Base-by-base conservation (phyloP, 208 protist species). In the Phytomonas sp. region DNA sequence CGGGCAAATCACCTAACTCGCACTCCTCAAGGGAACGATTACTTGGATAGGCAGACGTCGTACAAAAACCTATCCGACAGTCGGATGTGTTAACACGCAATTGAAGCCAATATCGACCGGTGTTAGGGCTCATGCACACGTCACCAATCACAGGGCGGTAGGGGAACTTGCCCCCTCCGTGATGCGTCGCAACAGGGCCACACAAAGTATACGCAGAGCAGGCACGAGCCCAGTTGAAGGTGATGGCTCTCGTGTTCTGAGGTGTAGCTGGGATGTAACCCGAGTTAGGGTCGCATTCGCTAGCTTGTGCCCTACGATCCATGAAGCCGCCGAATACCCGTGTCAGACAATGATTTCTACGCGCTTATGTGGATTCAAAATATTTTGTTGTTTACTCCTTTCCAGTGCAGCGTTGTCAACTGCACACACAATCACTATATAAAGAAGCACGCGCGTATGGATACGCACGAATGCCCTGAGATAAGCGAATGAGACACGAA, bases 31-130 rank as follows among this genome's bases (percentile, higher is more conserved):
- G 53, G 37, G 78, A 72, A 23, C 11, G 29, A 51, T 85, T 72
- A 20, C 29, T 71, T 28, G 66, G 71, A 70, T 89, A 95, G 28
- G 85, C 78, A 60, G 69, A 61, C 4, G 30, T 36, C 11, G 77
- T 87, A 69, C 83, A 88, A 29, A 96, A 67, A 36, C 89, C 89
- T 13, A 95, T 63, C n/a, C 84, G 84, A 60, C 82, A 85, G 68
- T 84, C 90, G 53, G 86, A 83, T 15, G 75, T 81, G 76, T 94
- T 95, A 59, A 93, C 77, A 46, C 72, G 69, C 60, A 93, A 81
- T 67, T 94, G 85, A 75, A 88, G 94, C 66, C 82, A 93, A 70
- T 92, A 87, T 62, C 85, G 90, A 43, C 89, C 91, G 1, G 83
- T 84, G 66, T 78, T 80, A 3, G 91, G 85, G 20, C 40, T 51